A percentile compares a stretch with the other conserved stretches of the same genome.
These are phyloP conservation scores for Panicum hallii DNA, from an alignment of 202 grass and related monocot genomes.

Conservation along the genomic window DNA sequence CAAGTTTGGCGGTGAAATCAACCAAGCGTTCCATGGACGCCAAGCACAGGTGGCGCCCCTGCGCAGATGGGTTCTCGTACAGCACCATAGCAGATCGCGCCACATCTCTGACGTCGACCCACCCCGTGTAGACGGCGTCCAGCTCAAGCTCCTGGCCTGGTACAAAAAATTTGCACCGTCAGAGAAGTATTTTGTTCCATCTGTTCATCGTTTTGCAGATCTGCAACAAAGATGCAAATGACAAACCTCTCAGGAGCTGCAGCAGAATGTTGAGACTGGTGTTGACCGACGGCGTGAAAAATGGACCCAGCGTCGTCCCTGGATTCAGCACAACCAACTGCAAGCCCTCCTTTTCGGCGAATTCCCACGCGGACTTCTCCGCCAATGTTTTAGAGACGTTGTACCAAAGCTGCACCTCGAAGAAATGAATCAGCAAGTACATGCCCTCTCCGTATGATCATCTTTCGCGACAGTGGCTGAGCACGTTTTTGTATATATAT, in stretches of 20 bases:
- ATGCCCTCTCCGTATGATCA: not conserved
- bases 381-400: slow-evolving; percentile 62
- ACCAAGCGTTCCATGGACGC: slow-evolving; percentile 43
- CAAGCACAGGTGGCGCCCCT: slow-evolving; percentile 58
- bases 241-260: slow-evolving; percentile 53
- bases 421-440: not conserved
- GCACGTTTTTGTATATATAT: too few relatives aligned
- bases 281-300: slow-evolving; percentile 35
- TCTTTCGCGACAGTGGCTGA: too few relatives aligned
- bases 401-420: slow-evolving; percentile 55
- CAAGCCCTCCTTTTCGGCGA: slow-evolving; percentile 49
- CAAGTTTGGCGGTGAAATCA: slow-evolving; percentile 51
- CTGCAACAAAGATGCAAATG: not conserved
- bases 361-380: slow-evolving; percentile 68
- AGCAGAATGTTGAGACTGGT: slow-evolving; percentile 42
- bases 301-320: slow-evolving; percentile 44
- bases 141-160: slow-evolving; percentile 50
- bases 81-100: slow-evolving; percentile 44
- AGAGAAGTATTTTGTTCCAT: too few relatives aligned
- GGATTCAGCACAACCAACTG: slow-evolving; percentile 64
- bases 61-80: slow-evolving; percentile 44
- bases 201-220: not conserved
- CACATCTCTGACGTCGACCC: slow-evolving; percentile 63
- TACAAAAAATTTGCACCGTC: not conserved
- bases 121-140: slow-evolving; percentile 46